Evolutionary conservation across 139 green algal genomes (phyloP).

Genomic region (Deuterostichococcus epilithicus): DNA sequence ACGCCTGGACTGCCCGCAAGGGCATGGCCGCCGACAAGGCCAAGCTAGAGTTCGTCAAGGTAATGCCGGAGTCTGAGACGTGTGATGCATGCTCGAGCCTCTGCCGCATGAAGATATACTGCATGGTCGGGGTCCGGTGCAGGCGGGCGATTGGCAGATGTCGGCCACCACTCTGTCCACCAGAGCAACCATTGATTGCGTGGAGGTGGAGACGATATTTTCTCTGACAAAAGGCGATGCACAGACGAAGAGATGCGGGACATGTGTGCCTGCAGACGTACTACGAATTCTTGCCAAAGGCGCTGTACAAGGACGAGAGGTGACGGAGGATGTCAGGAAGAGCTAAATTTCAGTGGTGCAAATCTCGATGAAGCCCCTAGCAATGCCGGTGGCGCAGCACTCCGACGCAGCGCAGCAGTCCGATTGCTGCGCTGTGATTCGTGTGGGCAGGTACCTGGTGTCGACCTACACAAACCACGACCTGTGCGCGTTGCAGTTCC

Average conservation of each 20-base stretch:
- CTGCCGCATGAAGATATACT: background rate
- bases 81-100: background rate
- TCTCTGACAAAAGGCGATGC: background rate
- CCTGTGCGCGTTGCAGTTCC: no score
- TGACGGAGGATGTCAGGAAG: no score
- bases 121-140: slow-evolving; percentile 4
- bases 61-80: background rate
- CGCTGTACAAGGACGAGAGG: slow-evolving; percentile 69
- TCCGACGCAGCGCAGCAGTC: no score
- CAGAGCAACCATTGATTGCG: background rate
- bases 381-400: no score
- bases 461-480: no score
- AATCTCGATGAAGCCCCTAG: no score
- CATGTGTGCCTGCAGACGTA: slow-evolving; percentile 35
- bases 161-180: background rate
- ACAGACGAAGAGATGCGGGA: background rate
- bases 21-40: slow-evolving; percentile 57
- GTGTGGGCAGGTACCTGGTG: no score
- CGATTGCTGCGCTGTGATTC: no score
- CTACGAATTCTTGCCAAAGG: slow-evolving; percentile 68
- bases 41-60: slow-evolving; percentile 70
- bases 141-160: background rate
- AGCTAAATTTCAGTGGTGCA: no score
- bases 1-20: slow-evolving; percentile 78
- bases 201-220: background rate